These are phyloP conservation scores for Scheffersomyces coipomensis DNA, from an alignment of 805 yeast genomes.

Conservation along the genomic window DNA sequence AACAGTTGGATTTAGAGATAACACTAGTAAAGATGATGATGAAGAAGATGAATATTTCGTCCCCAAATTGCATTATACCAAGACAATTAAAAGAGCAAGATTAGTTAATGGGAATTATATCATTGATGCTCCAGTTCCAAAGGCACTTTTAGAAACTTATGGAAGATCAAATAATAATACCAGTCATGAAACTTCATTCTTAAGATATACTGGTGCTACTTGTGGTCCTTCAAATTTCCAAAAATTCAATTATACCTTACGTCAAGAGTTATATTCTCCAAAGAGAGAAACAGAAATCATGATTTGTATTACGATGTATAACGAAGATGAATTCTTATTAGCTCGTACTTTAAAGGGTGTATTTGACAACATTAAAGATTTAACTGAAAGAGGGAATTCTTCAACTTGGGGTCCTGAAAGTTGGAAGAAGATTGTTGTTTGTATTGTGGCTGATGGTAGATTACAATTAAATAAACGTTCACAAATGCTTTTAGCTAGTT, in stretches of 20 bases:
- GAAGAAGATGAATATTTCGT: conserved; percentile 37
- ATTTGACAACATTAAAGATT: conserved; percentile 78
- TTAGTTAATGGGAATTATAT: conserved; percentile 44
- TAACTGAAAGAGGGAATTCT: conserved; percentile 56
- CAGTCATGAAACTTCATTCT: conserved; percentile 68
- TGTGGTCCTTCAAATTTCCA: conserved; percentile 80
- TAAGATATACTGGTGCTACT: conserved; percentile 94
- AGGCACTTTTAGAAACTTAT: conserved; percentile 32
- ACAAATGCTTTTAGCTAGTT: conserved; percentile 73
- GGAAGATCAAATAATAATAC: conserved; percentile 29
- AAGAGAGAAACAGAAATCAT: conserved; percentile 84
- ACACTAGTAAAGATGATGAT: conserved; percentile 7
- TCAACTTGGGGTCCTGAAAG: conserved; percentile 92
- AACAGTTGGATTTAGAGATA: conserved; percentile 12
- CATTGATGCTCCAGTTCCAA: conserved; percentile 43
- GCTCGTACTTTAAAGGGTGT: conserved; percentile 90
- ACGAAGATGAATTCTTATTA: conserved; percentile 78
- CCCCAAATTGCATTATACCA: conserved; percentile 41
- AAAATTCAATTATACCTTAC: conserved; percentile 63
- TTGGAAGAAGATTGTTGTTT: conserved; percentile 92
- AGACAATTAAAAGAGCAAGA: conserved; percentile 41
- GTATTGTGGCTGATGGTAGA: conserved; percentile 91
- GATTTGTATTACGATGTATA: conserved; percentile 86
- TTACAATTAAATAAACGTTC: conserved; percentile 77
- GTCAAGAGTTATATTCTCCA: conserved; percentile 75